Evolutionary conservation across 192 early-diverging fungal genomes (phyloP).

Genomic region (Pecoramyces ruminantium): DNA sequence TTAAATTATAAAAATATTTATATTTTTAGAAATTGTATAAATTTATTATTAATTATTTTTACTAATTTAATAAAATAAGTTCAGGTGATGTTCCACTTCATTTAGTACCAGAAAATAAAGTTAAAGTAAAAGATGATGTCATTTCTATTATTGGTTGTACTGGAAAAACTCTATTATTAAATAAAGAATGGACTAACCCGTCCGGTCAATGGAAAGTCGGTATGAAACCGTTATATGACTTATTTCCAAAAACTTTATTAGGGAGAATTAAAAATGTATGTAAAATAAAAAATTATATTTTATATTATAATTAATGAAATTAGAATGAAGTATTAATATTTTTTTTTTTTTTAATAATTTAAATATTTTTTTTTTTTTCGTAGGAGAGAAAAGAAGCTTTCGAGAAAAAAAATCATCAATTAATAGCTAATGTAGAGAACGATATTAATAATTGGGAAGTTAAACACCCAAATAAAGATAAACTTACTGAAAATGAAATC

Average conservation of each 20-base stretch:
- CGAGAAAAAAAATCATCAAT: not conserved
- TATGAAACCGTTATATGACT: slow-evolving; percentile 51
- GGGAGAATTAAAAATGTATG: slow-evolving; percentile 31
- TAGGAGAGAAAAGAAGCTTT: not conserved
- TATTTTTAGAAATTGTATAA: too few species aligned
- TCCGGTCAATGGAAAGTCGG: slow-evolving; percentile 52
- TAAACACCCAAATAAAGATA: slow-evolving; percentile 13
- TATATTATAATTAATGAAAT: too few species aligned
- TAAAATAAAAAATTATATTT: too few species aligned
- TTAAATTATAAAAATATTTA: not conserved
- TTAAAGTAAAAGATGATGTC: slow-evolving; percentile 14
- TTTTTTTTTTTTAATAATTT: too few species aligned
- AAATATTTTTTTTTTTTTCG: too few species aligned
- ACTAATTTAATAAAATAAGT: too few species aligned
- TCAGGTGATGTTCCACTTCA: slow-evolving; percentile 37
- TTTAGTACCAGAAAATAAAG: slow-evolving; percentile 21
- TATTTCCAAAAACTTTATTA: slow-evolving; percentile 45
- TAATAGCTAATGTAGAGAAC: not conserved
- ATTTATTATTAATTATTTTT: too few species aligned
- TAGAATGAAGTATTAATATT: too few species aligned
- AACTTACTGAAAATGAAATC: slow-evolving; percentile 23
- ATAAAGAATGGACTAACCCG: slow-evolving; percentile 59
- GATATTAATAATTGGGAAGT: not conserved
- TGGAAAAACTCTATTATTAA: slow-evolving; percentile 55
- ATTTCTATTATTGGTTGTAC: slow-evolving; percentile 45